phyloP scores from a whole-genome alignment of 1,139 yeast genomes.

The Kurtzmaniella natalensis region DNA sequence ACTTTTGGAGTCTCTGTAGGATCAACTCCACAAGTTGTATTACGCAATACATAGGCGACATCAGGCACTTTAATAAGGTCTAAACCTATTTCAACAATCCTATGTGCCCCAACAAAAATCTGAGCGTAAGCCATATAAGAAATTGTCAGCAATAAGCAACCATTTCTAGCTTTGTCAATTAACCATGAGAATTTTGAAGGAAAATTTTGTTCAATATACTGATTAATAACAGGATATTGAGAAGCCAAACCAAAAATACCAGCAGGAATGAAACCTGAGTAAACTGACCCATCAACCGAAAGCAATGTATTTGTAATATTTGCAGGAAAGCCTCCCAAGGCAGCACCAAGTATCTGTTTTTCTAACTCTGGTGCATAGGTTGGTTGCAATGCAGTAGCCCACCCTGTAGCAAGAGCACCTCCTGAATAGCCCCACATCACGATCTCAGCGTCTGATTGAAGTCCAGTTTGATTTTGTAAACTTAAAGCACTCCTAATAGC shows the following conservation, averaged over 20 bases:
- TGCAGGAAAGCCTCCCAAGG: conserved; percentile 29
- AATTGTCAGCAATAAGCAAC: conserved; percentile 4
- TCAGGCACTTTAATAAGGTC: conserved; percentile 13
- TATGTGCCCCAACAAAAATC: conserved; percentile 10
- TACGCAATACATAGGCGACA: conserved; percentile 13
- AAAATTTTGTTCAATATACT: not conserved
- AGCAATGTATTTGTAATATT: conserved; percentile 22
- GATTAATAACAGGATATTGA: conserved; percentile 21
- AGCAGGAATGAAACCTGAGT: conserved; percentile 24
- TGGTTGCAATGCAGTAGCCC: conserved; percentile 22
- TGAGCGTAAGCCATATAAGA: conserved; percentile 2
- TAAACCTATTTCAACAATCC: conserved; percentile 16
- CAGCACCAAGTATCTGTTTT: conserved; percentile 21
- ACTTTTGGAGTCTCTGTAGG: conserved; percentile 21
- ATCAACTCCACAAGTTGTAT: conserved; percentile 20
- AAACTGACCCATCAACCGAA: conserved; percentile 20
- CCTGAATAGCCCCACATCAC: conserved; percentile 22
- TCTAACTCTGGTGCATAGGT: conserved; percentile 28
- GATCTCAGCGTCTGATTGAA: conserved; percentile 13
- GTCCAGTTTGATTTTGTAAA: conserved; percentile 15
- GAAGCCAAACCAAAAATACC: conserved; percentile 24
- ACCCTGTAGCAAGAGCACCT: conserved; percentile 19
- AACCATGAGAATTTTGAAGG: not conserved
- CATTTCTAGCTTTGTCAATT: not conserved
- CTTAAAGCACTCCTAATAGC: conserved; percentile 15